Base-by-base conservation (phyloP, 164 flowering plant species). In the Chloranthus sessilifolius region DNA sequence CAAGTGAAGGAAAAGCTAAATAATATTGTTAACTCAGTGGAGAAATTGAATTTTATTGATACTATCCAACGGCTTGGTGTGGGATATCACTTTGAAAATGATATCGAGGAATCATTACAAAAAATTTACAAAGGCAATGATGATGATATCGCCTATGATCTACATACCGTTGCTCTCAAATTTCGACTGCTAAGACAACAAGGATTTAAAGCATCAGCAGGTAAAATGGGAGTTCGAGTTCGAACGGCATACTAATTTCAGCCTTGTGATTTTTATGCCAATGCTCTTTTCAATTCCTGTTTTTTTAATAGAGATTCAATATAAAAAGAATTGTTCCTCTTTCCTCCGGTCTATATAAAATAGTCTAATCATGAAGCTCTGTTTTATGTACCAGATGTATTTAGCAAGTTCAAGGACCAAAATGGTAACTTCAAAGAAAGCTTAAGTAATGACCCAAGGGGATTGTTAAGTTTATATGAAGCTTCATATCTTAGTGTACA, bases 401-500 rank as follows among this genome's bases (percentile, higher is more conserved):
- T 74, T 40, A 40, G 17, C 34, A 62, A 36, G 17, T 77, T 72
- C 65, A 65, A 22, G 50, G 71, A 58, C 51, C 22, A 55, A 3
- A 37, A 74, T 1, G 73, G 70, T 34, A 62, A 47, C 3, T 69
- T 77, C 37, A 43, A 43, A 29, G 4, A 21, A 20, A 17, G 29
- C 17, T 27, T 59, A 30, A 33, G 24, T 1, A 29, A 47, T 26
- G 69, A 69, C 43, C 34, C 58, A 6, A 51, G 16, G 23, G 75
- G 73, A 17, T 20, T 70, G 27, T 50, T 67, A 48, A 53, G 58
- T 25, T 34, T 76, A 17, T 76, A 61, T 52, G 77, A 72, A 62
- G 75, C 73, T 0, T 43, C 72, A 36, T 61, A 64, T 19, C 53
- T 67, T 20, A 44, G 69, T 21, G 44, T 63, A 11, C 42, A 53